phyloP scores from a whole-genome alignment of 2,329 filamentous ascomycete species.

The Sarocladiaceae sp. region DNA sequence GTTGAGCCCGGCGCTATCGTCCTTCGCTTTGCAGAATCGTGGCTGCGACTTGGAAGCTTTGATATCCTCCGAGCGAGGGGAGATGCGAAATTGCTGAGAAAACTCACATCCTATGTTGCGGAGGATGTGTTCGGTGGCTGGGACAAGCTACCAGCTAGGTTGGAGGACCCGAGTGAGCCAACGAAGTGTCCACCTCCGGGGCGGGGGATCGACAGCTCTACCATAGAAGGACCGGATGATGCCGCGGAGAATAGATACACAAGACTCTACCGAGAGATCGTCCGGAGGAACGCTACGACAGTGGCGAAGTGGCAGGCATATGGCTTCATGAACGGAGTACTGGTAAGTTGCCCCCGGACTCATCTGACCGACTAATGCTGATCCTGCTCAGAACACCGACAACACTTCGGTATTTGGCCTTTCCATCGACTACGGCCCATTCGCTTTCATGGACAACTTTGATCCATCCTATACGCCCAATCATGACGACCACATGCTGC shows the following conservation, averaged over 20 bases:
- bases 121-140: conserved; percentile 87
- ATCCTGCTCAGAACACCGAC: conserved; percentile 67
- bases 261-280: conserved; percentile 82
- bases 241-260: conserved; percentile 81
- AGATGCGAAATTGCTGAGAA: conserved; percentile 69
- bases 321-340: conserved; percentile 97
- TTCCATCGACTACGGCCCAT: conserved; percentile 92
- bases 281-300: conserved; percentile 77
- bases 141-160: conserved; percentile 69
- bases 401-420: conserved; percentile 90
- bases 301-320: conserved; percentile 97
- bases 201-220: conserved; percentile 50
- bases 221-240: conserved; percentile 63
- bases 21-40: conserved; percentile 82
- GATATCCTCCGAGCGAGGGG: conserved; percentile 82
- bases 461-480: conserved; percentile 94
- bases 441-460: conserved; percentile 97
- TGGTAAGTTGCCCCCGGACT: conserved; percentile 34
- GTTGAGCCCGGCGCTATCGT: conserved; percentile 91
- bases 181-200: conserved; percentile 35
- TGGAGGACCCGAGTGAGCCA: conserved; percentile 47
- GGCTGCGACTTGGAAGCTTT: conserved; percentile 93
- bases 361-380: not conserved
- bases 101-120: conserved; percentile 75
- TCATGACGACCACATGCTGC: conserved; percentile 83